Evolutionary conservation across 352 stramenopile genomes (phyloP).

Genomic region (Phytophthora brassicae): DNA sequence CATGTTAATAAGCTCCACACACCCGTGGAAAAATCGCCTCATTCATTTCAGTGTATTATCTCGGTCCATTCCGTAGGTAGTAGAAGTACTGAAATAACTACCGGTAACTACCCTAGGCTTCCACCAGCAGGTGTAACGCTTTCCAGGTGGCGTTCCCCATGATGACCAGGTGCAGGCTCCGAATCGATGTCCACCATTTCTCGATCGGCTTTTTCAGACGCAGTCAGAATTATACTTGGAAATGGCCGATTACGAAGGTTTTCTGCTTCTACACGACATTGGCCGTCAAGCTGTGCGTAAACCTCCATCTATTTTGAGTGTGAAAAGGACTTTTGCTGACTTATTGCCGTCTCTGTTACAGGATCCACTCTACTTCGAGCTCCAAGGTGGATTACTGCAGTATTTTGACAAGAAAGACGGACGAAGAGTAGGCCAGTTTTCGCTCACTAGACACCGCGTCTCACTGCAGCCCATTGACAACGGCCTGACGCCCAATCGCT

Average conservation of each 20-base stretch:
- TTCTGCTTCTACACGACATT: constrained; percentile 68
- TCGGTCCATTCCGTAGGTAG: no score
- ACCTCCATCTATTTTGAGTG: no score
- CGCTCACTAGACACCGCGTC: constrained; percentile 72
- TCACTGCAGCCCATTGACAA: constrained; percentile 44
- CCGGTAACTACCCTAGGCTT: not conserved
- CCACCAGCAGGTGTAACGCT: constrained; percentile 12
- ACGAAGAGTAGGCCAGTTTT: constrained; percentile 70
- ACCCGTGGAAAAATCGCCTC: no score
- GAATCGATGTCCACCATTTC: constrained; percentile 10
- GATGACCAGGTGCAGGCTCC: constrained; percentile 20
- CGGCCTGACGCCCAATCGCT: constrained; percentile 58
- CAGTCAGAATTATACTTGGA: not conserved
- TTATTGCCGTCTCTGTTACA: constrained; percentile 16
- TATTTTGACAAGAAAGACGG: constrained; percentile 78
- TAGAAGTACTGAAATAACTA: no score
- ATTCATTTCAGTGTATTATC: no score
- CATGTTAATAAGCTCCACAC: no score
- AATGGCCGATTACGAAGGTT: constrained; percentile 86
- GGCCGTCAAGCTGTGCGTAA: constrained; percentile 41
- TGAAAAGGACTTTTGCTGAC: not conserved
- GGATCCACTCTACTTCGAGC: constrained; percentile 81
- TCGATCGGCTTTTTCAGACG: constrained; percentile 9
- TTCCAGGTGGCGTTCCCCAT: constrained; percentile 8
- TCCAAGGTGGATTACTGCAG: constrained; percentile 66